A percentile compares a stretch with the other conserved stretches of the same genome.
Evolutionary conservation across 768 basidiomycete species (phyloP).

Genomic region (Collybiopsis luxurians): DNA sequence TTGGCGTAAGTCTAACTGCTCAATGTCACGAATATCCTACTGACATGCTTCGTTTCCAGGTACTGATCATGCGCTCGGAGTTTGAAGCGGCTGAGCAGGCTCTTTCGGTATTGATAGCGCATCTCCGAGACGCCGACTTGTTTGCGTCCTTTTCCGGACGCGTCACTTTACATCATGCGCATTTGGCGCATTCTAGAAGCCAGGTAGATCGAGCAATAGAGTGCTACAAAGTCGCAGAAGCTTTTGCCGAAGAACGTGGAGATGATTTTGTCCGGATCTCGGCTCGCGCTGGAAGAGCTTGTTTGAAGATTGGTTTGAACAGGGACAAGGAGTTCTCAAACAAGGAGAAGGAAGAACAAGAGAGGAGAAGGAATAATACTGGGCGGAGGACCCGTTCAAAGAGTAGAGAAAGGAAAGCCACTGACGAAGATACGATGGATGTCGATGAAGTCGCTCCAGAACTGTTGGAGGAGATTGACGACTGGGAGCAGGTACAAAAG

Average conservation of each 20-base stretch:
- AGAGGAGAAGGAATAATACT: background rate
- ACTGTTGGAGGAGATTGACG: constrained; percentile 13
- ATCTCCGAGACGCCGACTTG: constrained; percentile 49
- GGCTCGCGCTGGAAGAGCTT: constrained; percentile 2
- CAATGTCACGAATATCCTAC: no score
- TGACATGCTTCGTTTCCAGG: constrained; percentile 30
- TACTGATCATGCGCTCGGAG: constrained; percentile 65
- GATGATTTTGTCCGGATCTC: constrained; percentile 1
- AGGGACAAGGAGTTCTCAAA: constrained; percentile 1
- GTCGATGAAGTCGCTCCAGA: constrained; percentile 6
- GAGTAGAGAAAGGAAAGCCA: constrained; percentile 7
- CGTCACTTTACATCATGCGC: constrained; percentile 66
- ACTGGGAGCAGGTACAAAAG: constrained; percentile 27
- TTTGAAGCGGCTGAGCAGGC: constrained; percentile 61
- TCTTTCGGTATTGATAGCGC: constrained; percentile 52
- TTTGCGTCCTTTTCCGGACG: constrained; percentile 58
- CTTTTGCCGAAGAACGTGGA: constrained; percentile 29
- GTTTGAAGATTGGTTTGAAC: constrained; percentile 1
- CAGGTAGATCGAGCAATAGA: constrained; percentile 49
- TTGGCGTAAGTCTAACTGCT: constrained; percentile 50
- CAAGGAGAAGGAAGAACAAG: background rate
- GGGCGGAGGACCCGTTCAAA: background rate
- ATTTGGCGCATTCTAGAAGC: constrained; percentile 69
- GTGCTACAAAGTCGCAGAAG: constrained; percentile 64
- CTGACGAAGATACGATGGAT: background rate